Base-by-base conservation (phyloP, 805 yeast species). In the Spathaspora hagerdaliae region DNA sequence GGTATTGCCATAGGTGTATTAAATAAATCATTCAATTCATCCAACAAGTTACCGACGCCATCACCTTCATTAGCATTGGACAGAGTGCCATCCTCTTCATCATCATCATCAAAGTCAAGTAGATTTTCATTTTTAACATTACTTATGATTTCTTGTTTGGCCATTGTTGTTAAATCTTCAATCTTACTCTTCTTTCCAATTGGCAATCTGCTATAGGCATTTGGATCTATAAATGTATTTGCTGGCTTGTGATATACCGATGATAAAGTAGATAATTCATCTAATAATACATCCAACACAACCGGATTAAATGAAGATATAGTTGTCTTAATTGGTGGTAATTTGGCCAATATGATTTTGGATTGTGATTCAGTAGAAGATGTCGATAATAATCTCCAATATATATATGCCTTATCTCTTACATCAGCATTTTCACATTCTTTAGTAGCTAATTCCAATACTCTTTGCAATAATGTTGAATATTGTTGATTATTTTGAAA, bases 171-270 rank as follows among this genome's bases (percentile, higher is more conserved):
- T 62, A 87, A 79, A 60, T 91, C 97, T 53, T 86, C 89, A 40
- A 91, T 72, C 50, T 52, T 46, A 10, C 36, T 48, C 33, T 34
- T 38, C 8, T 26, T 31, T 10, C 24, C 13, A 6, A 11, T n/a
- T 13, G 38, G 32, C 33, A 31, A 36, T 41, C 74, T 72, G 43
- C 73, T 73, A 49, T 60, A 46, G 6, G 64, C 52, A 41, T 63
- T 52, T 53, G 67, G 59, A 46, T 76, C 77, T 51, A 82, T 69
- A 56, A 85, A 85, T 31, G 81, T 72, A 14, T 79, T 70, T 5
- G 87, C 81, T 10, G 97, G 96, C 59, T 85, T 85, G 64, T 86
- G 95, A 59, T 88, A 88, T 2, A 94, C 94, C 0, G 97, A 88
- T 34, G 96, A 83, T 50, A 94, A 75, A 7, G 94, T 85, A 2